A percentile compares a stretch with the other conserved stretches of the same genome.
Conservation (phyloP, 2,329 filamentous ascomycete species). For the Colletotrichum trifolii region DNA sequence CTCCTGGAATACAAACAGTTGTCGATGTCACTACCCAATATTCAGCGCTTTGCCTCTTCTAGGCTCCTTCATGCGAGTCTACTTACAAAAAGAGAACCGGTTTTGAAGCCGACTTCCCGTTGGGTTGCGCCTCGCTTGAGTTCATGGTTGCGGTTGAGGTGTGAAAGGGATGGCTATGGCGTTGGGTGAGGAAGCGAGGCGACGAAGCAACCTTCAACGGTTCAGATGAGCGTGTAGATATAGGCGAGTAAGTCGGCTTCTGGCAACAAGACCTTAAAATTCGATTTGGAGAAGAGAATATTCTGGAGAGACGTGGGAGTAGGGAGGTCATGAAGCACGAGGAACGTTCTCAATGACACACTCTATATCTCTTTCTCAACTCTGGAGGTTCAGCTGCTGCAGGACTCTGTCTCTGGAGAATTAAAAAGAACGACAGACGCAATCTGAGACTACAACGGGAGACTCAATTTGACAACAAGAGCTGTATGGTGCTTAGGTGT, state of each 20-base stretch:
- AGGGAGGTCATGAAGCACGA: conserved; percentile 31
- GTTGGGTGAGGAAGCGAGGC: neutral
- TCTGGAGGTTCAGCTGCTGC: neutral
- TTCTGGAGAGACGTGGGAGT: conserved; percentile 34
- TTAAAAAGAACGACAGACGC: conserved; percentile 10
- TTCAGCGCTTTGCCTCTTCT: neutral
- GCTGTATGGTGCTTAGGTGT: conserved; percentile 5
- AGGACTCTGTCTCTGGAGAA: neutral
- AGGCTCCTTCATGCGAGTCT: neutral
- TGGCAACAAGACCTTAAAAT: conserved; percentile 13
- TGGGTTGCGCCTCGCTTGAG: conserved; percentile 41
- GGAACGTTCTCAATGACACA: conserved; percentile 6
- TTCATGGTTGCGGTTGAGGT: conserved; percentile 17
- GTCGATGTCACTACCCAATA: conserved; percentile 84
- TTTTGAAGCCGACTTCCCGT: conserved; percentile 47
- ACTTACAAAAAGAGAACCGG: conserved; percentile 58
- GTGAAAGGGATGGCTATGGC: neutral
- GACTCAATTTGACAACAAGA: neutral
- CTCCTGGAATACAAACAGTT: conserved; percentile 96
- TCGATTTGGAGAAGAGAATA: conserved; percentile 19
- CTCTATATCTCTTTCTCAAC: neutral
- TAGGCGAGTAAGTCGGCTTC: neutral
- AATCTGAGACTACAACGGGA: conserved; percentile 16
- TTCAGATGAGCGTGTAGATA: neutral
- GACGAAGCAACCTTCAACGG: neutral